Base-by-base conservation (phyloP, 2,329 filamentous ascomycete species). In the Penicillium sp. region DNA sequence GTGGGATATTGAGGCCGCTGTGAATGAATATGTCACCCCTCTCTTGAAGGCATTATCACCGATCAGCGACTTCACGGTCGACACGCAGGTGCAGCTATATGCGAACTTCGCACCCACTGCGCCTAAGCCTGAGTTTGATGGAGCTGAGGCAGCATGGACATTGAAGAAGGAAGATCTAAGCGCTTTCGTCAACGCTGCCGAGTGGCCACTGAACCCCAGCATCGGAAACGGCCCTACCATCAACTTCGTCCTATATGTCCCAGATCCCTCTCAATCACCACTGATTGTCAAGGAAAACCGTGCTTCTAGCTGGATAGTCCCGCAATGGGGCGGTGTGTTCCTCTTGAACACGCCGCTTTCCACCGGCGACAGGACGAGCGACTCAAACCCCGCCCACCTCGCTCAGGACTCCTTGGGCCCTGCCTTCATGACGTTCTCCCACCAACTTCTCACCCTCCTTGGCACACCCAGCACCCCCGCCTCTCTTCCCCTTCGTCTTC, bases 71-170 rank as follows among this genome's bases (percentile, higher is more conserved):
- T 97, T 99, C 67, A 96, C 92, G 13, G 88, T 97, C 46, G 92
- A 97, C 69, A 96, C 92, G 0, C 94, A 99, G 74, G 89, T 99
- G 3, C 94, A 99, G 74, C 82, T 97, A 0, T 97, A 96, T 69
- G 93, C 94, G 5, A 78, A 78, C 2, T 83, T 87, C 57, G 84
- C 86, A 1, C 83, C 84, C 1, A 86, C 83, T 2, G 81, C 87
- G 16, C 81, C 78, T 6, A 74, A 76, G 3, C 85, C 85, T 1
- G 76, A 81, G 44, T 84, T 79, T 54, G 79, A 85, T 50, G 73
- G 79, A 22, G 54, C 70, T 0, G 72, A 72, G n/a, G 75, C 86
- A 22, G 81, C 88, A 31, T 88, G 84, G 84, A 82, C 78, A 0
- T 77, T 99, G 34, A 86, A 84, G 65, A 92, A 91, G 69, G 89